Base-by-base conservation (phyloP, 2,329 filamentous ascomycete species). In the Colletotrichum caudatum region DNA sequence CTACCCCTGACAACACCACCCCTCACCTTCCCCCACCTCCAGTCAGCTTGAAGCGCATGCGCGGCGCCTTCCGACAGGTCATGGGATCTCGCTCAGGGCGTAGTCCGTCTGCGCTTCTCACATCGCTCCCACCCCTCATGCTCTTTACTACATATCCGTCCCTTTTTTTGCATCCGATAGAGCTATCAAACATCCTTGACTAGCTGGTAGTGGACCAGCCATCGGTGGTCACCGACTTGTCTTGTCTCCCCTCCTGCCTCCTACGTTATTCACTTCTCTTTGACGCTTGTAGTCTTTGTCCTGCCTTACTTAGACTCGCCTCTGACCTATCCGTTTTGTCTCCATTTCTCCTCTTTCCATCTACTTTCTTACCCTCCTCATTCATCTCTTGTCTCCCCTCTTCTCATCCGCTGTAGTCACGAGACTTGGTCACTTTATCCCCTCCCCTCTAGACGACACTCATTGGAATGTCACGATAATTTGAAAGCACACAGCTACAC, bases 51-150 rank as follows among this genome's bases (percentile, higher is more conserved):
- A 39, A 26, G 60, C 35, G 35, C 56, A 62, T 33, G 33, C 57
- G 51, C 69, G 69, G 69, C 69, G 69, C 64, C 69, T 62, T 71
- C 69, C 69, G 64, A 71, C 59, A 57, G 58, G 64, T 71, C 69
- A 71, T 60, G 51, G 57, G 69, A 48, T 51, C 64, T 57, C 44
- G 33, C 67, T 71, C 53, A 53, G 51, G 64, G 57, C 66, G 69
- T 58, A 33, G 58, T 53, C 57, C 64, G 64, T 51, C 29, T 44
- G 23, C 29, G 2, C 50, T 67, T 56, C 29, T 23, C 61, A 48
- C 50, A 67, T 62, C 66, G 33, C 62, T 53, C n/a, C 29, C 33
- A 39, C 35, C 37, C 37, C 26, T 64, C 50, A 56, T 41, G 41
- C 64, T 59, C 35, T 71, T 71, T 62, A 37, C 57, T 71, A 59